Conservation (phyloP, 768 basidiomycete genomes). For the Hypholoma fasciculare region DNA sequence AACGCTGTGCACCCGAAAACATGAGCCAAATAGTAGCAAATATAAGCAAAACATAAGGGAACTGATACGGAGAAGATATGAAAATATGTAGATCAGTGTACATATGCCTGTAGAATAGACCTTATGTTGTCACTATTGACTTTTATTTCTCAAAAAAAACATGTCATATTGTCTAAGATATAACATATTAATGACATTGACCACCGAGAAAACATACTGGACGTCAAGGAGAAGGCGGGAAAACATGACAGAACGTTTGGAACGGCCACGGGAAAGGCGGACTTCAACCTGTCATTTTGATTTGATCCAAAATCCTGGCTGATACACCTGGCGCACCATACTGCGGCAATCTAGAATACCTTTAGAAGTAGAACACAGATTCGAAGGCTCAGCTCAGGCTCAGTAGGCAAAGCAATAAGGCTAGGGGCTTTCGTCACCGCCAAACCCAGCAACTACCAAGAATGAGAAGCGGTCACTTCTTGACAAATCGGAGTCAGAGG, state of each 20-base stretch:
- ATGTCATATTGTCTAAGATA: neutral
- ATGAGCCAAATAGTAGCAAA: neutral
- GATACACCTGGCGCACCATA: neutral
- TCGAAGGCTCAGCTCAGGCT: too few species aligned
- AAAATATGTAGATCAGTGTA: too few species aligned
- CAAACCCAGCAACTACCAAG: too few species aligned
- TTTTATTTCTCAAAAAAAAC: neutral
- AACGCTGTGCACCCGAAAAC: neutral
- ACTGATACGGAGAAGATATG: too few species aligned
- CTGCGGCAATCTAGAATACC: too few species aligned
- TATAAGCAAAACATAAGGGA: too few species aligned
- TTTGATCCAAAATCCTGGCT: neutral
- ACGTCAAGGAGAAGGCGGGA: neutral
- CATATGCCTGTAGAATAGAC: too few species aligned
- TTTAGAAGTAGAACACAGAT: too few species aligned
- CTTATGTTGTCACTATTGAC: neutral
- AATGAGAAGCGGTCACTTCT: too few species aligned
- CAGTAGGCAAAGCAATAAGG: too few species aligned
- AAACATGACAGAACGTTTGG: neutral
- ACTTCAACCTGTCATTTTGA: neutral
- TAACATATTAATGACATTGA: neutral
- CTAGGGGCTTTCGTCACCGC: too few species aligned
- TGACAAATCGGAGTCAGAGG: too few species aligned
- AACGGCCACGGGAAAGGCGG: neutral
- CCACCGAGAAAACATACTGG: neutral